Evolutionary conservation across 306 rosid genomes (phyloP), one percentile per base, ranked within the genome.

Genomic region (Trichosanthes truncata): DNA sequence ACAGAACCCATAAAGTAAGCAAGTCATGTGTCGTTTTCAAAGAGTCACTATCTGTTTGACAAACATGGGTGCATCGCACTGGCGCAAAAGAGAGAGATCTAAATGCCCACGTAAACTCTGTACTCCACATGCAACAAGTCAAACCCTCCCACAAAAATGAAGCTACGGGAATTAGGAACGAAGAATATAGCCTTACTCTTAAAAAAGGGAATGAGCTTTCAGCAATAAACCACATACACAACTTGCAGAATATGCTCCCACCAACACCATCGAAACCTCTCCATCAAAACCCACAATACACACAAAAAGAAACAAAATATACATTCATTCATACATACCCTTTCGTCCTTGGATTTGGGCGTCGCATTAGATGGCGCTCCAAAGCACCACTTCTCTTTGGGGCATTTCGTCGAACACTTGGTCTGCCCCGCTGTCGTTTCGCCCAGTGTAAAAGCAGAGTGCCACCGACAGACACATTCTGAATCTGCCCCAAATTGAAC

Each of bases 381-480:
- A 67, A 20, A 67, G 74, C 52, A 12, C n/a, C 52, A 68, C 17
- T 10, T 40, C 10, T 69, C 36, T 38, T 69, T 69, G 17, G 53
- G 35, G 9, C 76, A 69, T 36, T 69, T 69, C 76, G 36, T 69
- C 76, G 76, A 69, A 69, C 52, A 68, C 18, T n/a, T 68, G 7
- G 29, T 3, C 52, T 68, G 52, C 48, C 52, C 17, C 33, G 40
- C 52, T 9, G 53, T 20, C 38, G 7, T 8, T 29, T 26, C 18
- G 9, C 14, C 40, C 38, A 23, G 3, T 23, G 33, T 69, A n/a
- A 40, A 11, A 11, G 31, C 7, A 67, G 29, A 38, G 43, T 18
- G 33, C 43, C 71, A 63, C 71, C 23, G 12, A 15, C 10, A 63
- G 71, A 7, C 23, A 63, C 23, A 25, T 60, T 60, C 36, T 26